Evolutionary conservation across 169 alveolate species (phyloP), one percentile per base, ranked within the genome.

Genomic region (Cryptosporidium ryanae): DNA sequence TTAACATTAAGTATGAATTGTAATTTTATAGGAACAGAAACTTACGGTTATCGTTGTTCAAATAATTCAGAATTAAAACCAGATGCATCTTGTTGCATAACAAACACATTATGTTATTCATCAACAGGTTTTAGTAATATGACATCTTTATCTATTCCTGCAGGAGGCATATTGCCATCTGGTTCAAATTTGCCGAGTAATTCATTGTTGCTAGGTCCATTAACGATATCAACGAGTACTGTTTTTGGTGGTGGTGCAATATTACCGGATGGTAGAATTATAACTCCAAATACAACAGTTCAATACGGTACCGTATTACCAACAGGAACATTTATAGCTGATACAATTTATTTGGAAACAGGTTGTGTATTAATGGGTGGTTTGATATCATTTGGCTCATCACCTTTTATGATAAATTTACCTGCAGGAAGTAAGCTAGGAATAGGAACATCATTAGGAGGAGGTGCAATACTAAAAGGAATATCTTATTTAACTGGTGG

Each of bases 331-430:
- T 76, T 76, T 46, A 76, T 76, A 7, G 87, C 71, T 4, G 87
- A 76, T 27, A 25, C 87, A 13, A 76, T 76, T 10, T 76, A 76
- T 61, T 59, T 76, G 25, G 87, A 76, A 17, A 76, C 87, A 8
- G 87, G 87, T 0, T 32, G 87, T 43, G 87, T 76, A 27, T 27
- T 76, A n/a, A 76, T 76, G 87, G 87, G 87, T 55, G 87, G 87
- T 15, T 23, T 76, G 25, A 76, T 76, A 43, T 52, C 87, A 8
- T 76, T 76, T 61, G 87, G 87, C 10, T 76, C 87, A 13, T 76
- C 87, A 2, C 87, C 87, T 23, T 76, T 76, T 59, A 43, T 44
- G 68, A 10, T 76, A 18, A 76, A 38, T 59, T 65, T 76, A 32
- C 87, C 87, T 2, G 71, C 76, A 8, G 87, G 87, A n/a, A 76